phyloP scores from a whole-genome alignment of 129 eudicot species.

The Escallonia herrerae region DNA sequence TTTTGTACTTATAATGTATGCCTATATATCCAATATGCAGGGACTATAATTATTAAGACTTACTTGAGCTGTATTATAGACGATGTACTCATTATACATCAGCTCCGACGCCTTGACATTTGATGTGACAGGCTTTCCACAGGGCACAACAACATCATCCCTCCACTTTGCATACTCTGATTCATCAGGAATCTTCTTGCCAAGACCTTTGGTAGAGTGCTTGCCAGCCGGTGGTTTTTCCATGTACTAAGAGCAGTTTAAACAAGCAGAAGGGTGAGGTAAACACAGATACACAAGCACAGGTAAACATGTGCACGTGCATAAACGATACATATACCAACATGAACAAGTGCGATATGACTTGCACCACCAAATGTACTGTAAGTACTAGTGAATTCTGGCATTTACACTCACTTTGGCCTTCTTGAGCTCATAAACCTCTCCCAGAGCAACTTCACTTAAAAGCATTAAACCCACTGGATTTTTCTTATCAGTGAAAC shows the following conservation, averaged over 20 bases:
- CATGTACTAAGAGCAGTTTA: slow-evolving; percentile 47
- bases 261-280: neutral
- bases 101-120: slow-evolving; percentile 66
- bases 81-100: slow-evolving; percentile 90
- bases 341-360: neutral
- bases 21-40: too few relatives aligned
- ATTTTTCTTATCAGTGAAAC: slow-evolving; percentile 70
- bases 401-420: slow-evolving; percentile 47
- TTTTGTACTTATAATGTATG: too few relatives aligned
- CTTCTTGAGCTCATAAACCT: slow-evolving; percentile 70
- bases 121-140: slow-evolving; percentile 84
- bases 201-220: slow-evolving; percentile 97
- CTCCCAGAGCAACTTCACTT: slow-evolving; percentile 92
- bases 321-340: neutral
- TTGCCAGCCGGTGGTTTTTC: slow-evolving; percentile 92
- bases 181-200: slow-evolving; percentile 66
- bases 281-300: neutral
- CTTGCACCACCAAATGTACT: neutral
- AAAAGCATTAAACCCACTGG: slow-evolving; percentile 92
- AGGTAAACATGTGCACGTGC: neutral
- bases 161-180: slow-evolving; percentile 75
- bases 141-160: slow-evolving; percentile 85
- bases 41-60: slow-evolving; percentile 16
- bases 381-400: neutral
- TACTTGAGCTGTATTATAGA: slow-evolving; percentile 90